phyloP scores from a whole-genome alignment of 1,139 yeast species.

The Suhomyces bokatorum region DNA sequence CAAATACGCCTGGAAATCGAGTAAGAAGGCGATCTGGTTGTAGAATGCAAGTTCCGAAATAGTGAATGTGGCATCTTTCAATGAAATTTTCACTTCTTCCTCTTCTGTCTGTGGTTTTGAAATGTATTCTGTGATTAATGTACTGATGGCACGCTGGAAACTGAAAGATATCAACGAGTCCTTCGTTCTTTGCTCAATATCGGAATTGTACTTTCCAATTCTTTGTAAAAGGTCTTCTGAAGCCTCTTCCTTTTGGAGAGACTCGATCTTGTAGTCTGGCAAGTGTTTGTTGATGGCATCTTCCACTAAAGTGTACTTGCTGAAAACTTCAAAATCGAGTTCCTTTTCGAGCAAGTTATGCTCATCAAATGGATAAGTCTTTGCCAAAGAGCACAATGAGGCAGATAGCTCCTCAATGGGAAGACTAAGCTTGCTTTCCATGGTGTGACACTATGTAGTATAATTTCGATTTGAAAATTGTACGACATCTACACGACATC shows the following conservation, averaged over 20 bases:
- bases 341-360: slow-evolving; percentile 4
- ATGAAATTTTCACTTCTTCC: not conserved
- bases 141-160: slow-evolving; percentile 20
- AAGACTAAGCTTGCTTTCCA: slow-evolving; percentile 6
- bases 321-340: slow-evolving; percentile 4
- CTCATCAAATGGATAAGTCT: not conserved
- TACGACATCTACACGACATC: not conserved
- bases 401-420: slow-evolving; percentile 9
- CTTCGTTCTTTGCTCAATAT: slow-evolving; percentile 18
- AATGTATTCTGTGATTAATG: slow-evolving; percentile 9
- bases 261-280: slow-evolving; percentile 11
- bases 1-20: slow-evolving; percentile 29
- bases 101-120: not conserved
- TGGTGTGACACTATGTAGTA: not conserved
- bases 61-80: not conserved
- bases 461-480: not conserved
- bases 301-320: slow-evolving; percentile 5
- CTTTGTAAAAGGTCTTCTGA: slow-evolving; percentile 14
- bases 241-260: slow-evolving; percentile 1
- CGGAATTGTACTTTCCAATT: slow-evolving; percentile 21
- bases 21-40: slow-evolving; percentile 21
- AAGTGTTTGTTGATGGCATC: slow-evolving; percentile 4
- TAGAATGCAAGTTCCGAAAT: slow-evolving; percentile 10
- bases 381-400: not conserved
- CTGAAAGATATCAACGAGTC: slow-evolving; percentile 22